phyloP scores from a whole-genome alignment of 441 rosid species.

The Gossypium trilobum region DNA sequence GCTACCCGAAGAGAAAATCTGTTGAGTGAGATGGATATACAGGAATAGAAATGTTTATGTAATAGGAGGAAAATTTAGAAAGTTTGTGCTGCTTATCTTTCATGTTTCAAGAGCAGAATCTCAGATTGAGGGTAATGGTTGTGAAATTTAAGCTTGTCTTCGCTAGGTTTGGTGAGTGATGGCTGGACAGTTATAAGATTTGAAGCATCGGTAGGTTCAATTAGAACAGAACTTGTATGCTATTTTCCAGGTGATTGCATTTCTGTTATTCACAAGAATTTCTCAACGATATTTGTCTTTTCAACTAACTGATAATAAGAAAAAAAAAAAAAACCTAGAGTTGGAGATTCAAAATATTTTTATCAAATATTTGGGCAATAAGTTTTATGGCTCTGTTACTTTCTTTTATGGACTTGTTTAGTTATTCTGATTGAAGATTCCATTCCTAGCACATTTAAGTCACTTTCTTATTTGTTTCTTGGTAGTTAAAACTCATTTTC shows the following conservation, averaged over 20 bases:
- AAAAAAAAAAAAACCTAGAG: background rate
- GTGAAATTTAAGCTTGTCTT: background rate
- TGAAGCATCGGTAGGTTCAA: background rate
- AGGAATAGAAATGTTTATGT: background rate
- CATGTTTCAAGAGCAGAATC: slow-evolving; percentile 2
- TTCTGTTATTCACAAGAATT: background rate
- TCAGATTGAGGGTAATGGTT: background rate
- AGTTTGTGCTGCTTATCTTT: background rate
- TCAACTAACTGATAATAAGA: background rate
- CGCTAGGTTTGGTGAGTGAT: background rate
- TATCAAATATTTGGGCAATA: background rate
- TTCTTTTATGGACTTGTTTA: background rate
- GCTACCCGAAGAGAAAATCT: background rate
- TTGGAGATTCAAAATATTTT: background rate
- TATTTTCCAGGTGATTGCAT: background rate
- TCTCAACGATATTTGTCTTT: background rate
- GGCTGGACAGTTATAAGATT: background rate
- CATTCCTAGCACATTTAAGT: background rate
- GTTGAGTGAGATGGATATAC: background rate
- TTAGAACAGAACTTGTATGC: background rate
- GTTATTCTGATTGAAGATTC: background rate
- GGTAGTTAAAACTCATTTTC: background rate
- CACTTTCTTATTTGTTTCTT: background rate
- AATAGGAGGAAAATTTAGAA: background rate
- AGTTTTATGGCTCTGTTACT: background rate